A percentile compares a stretch with the other conserved stretches of the same genome.
Evolutionary conservation across 2,329 filamentous ascomycete genomes (phyloP).

Genomic region (Aspergillus sp.): DNA sequence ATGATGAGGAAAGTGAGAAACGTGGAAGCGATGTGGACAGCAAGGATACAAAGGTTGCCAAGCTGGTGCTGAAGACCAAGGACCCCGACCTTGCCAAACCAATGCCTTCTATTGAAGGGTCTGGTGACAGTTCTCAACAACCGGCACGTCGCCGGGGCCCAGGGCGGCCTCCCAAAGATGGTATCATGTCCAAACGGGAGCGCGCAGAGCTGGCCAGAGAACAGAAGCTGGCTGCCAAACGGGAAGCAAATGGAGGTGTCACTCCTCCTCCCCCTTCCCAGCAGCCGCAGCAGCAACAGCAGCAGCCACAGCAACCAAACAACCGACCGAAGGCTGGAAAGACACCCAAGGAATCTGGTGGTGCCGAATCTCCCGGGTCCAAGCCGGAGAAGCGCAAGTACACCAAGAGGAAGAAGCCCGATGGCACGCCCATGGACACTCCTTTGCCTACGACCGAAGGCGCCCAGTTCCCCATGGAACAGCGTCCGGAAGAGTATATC

Average conservation of each 20-base stretch:
- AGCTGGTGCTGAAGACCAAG: conserved; percentile 24
- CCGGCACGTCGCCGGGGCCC: conserved; percentile 48
- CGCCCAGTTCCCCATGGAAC: conserved; percentile 29
- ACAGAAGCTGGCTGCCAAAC: conserved; percentile 45
- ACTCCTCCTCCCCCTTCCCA: conserved; percentile 31
- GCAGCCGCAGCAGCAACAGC: conserved; percentile 21
- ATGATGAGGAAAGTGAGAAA: conserved; percentile 29
- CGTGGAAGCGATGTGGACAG: conserved; percentile 21
- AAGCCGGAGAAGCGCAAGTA: conserved; percentile 46
- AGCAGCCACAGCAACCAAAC: conserved; percentile 24
- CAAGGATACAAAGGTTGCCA: conserved; percentile 24
- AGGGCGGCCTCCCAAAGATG: conserved; percentile 62
- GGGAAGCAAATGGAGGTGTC: conserved; percentile 43
- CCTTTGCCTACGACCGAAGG: conserved; percentile 41
- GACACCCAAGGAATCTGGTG: conserved; percentile 26
- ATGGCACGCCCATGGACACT: conserved; percentile 37
- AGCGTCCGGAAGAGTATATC: conserved; percentile 36
- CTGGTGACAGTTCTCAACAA: conserved; percentile 33
- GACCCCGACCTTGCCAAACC: conserved; percentile 22
- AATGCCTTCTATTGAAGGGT: conserved; percentile 26
- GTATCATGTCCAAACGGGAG: conserved; percentile 63
- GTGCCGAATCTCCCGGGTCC: conserved; percentile 30
- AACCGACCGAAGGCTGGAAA: conserved; percentile 20
- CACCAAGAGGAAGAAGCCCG: conserved; percentile 43
- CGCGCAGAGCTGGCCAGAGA: conserved; percentile 50